These are phyloP conservation scores for Mycena vulgaris DNA, from an alignment of 768 basidiomycete species.

Conservation along the genomic window DNA sequence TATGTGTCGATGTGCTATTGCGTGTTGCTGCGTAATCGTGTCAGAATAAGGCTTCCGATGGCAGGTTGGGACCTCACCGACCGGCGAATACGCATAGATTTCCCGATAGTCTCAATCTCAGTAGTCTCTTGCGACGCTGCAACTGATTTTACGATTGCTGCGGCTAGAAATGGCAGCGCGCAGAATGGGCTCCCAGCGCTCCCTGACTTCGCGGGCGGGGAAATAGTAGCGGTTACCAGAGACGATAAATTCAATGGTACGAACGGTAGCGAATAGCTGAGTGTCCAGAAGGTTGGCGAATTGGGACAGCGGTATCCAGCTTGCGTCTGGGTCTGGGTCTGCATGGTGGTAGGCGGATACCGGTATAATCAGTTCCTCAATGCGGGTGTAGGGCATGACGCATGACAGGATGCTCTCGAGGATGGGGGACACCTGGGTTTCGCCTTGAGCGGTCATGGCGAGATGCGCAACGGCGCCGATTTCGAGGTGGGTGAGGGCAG, in stretches of 20 bases:
- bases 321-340: too few relatives aligned
- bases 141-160: neutral
- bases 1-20: too few relatives aligned
- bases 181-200: neutral
- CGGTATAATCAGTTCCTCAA: neutral
- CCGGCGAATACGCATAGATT: too few relatives aligned
- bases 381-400: neutral
- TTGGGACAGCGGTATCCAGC: too few relatives aligned
- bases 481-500: neutral
- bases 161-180: neutral
- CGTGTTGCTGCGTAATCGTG: too few relatives aligned
- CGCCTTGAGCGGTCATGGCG: neutral
- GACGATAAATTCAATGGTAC: slow-evolving; percentile 7
- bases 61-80: too few relatives aligned
- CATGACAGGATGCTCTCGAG: neutral
- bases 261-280: too few relatives aligned
- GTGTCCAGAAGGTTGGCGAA: neutral
- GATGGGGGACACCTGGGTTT: neutral
- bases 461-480: neutral
- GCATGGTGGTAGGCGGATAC: neutral
- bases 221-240: neutral
- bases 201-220: neutral
- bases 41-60: too few relatives aligned
- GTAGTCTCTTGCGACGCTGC: too few relatives aligned
- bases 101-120: too few relatives aligned